Evolutionary conservation across 495 filamentous ascomycete genomes (phyloP), one percentile per base, ranked within the genome.

Genomic region (Tuber umbilicatum): DNA sequence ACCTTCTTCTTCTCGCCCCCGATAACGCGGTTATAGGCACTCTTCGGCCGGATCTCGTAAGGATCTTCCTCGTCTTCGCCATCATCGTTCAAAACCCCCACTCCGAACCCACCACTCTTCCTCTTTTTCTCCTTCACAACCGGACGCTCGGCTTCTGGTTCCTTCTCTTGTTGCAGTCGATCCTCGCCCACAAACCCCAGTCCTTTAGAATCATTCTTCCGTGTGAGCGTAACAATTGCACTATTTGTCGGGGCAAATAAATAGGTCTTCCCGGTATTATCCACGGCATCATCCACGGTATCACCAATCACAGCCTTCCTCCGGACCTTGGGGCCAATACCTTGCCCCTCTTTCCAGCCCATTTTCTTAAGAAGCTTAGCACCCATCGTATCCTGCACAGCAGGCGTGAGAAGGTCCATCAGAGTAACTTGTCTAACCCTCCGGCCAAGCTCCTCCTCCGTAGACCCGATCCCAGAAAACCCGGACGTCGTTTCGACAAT

Each of bases 1-100:
- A 89, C 92, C 79, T 91, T 93, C 79, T 92, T 92, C 82, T 93
- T 96, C 70, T 94, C 91, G 5, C 91, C 91, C 40, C 92, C 94
- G 81, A 98, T 90, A 5, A 89, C 87, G 69, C 89, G 87, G 79
- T 93, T 97, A 83, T 97, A 97, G n/a, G 91, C 92, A 81, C 97
- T 94, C 80, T 89, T 89, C 12, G 95, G 95, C 0, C 95, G 94
- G 35, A 98, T 88, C 68, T 92, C 92, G 84, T 97, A 98, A 0
- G 92, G 92, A 80, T 98, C 96, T 81, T 97, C 95, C 73, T 98
- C 94, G 79, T 98, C 95, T n/a, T 95, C 97, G 5, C 93, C 94
- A 27, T 90, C 97, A 75, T 98, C 95, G 80, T 98, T 99, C 71
- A 99, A 83, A 35, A 97, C 85, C 4, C 95, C 95, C 21, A 96